Base-by-base conservation (phyloP, 2,329 filamentous ascomycete species). In the Orbilia ellipsospora region DNA sequence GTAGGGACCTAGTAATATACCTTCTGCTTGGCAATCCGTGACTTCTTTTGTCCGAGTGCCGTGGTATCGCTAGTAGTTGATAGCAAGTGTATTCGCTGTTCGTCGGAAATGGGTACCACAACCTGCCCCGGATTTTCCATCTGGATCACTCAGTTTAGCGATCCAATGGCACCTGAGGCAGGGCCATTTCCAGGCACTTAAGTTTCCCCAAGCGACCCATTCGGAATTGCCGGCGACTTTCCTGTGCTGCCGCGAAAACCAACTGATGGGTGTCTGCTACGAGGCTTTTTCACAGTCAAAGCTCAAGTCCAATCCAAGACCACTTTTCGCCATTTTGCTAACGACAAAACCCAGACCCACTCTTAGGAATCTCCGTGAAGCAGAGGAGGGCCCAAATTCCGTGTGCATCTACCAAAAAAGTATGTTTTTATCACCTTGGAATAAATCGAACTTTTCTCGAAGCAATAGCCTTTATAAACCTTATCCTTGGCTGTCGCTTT, bases 121-220 rank as follows among this genome's bases (percentile, higher is more conserved):
- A 36, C 10, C 48, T 60, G 50, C 72, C 72, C 72, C 72, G 72
- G 72, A 75, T 75, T 75, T 75, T 65, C 59, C 48, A 50, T 56
- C 16, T 42, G 50, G 52, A 63, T 62, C 59, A 42, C 64, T 56
- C 44, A 15, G 36, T 54, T 69, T 69, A 75, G 64, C 72, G 72
- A 75, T 57, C 72, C 72, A 75, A 75, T 75, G 60, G 48, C 48
- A 56, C 57, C 31, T 23, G 23, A 23, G 23, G 23, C 2, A n/a
- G 18, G 20, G 42, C 13, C 8, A 16, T 52, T 45, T 67, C 63
- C 63, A 68, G 70, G 64, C 52, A 68, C 56, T 44, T 54, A 45
- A 48, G 13, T n/a, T 54, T 23, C 45, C 23, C 57, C 45, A 75
- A 69, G 64, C 72, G 64, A 75, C 54, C 72, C 72, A 69, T 75